Evolutionary conservation across 208 protist species (phyloP).

Genomic region (Trypanosoma melophagium): DNA sequence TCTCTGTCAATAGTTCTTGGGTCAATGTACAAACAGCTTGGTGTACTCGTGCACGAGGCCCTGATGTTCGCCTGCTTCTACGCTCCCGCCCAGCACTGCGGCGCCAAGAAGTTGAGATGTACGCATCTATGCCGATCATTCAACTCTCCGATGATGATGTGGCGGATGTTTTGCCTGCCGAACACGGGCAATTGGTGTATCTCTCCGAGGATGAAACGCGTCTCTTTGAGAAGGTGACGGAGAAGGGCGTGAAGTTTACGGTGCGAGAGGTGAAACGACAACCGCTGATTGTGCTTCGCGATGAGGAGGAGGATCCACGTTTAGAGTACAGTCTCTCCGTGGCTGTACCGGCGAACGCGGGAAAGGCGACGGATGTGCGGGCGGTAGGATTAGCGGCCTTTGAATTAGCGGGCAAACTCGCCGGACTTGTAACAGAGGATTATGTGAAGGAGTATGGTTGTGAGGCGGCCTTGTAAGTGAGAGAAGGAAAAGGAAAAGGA

Average conservation of each 20-base stretch:
- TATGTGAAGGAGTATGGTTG: slow-evolving; percentile 74
- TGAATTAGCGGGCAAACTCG: slow-evolving; percentile 50
- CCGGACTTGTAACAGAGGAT: slow-evolving; percentile 36
- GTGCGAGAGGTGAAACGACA: slow-evolving; percentile 77
- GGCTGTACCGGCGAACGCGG: slow-evolving; percentile 54
- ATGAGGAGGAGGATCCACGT: slow-evolving; percentile 85
- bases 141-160: slow-evolving; percentile 81
- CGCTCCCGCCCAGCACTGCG: slow-evolving; percentile 64
- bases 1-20: slow-evolving; percentile 67
- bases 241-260: slow-evolving; percentile 57
- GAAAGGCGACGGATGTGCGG: slow-evolving; percentile 63
- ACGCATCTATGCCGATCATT: slow-evolving; percentile 49
- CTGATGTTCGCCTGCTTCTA: slow-evolving; percentile 74
- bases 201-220: slow-evolving; percentile 83
- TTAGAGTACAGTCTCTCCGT: slow-evolving; percentile 78
- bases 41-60: slow-evolving; percentile 60
- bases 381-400: slow-evolving; percentile 67
- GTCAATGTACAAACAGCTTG: slow-evolving; percentile 78
- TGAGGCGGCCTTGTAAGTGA: slow-evolving; percentile 25
- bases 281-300: slow-evolving; percentile 84
- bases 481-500: background rate
- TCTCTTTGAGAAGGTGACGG: slow-evolving; percentile 73
- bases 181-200: slow-evolving; percentile 89
- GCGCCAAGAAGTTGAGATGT: slow-evolving; percentile 67
- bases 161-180: slow-evolving; percentile 73